Evolutionary conservation across 208 protist genomes (phyloP), one percentile per base, ranked within the genome.

Genomic region (Leishmania lainsoni): DNA sequence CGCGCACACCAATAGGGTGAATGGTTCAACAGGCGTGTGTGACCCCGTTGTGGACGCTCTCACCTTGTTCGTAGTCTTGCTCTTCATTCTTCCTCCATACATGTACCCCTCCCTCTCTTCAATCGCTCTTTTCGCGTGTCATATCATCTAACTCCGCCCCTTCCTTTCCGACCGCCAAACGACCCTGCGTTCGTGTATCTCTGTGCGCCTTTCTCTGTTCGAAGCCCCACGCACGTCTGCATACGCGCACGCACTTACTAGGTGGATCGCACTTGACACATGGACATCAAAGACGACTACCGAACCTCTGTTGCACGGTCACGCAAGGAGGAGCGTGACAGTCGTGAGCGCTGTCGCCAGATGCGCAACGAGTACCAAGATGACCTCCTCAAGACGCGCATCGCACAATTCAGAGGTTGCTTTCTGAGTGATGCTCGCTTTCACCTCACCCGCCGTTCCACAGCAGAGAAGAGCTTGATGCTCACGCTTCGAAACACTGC

Each of bases 331-430:
- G 90, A 93, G 39, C 54, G 78, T 56, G 76, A 86, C 32, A 88
- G 90, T 20, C 79, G 88, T 35, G 82, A 80, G 2, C 68, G 48
- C 12, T 87, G 89, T 26, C 80, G 89, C 17, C 58, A 75, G 22
- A 72, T 87, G 73, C 93, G 93, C 51, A 87, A 88, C 72, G 86
- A 93, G 26, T 91, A 86, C 76, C 89, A 95, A 70, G 81, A 86
- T 42, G 20, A 56, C 0, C 68, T 84, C 8, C 45, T 83, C 10
- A 26, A 35, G n/a, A 79, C 85, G 1, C 84, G 86, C 20, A 32
- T 84, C 52, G 42, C 16, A 5, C 75, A 76, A n/a, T 78, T 77
- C 20, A 75, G 78, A 5, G 75, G 54, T 5, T 82, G 75, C 65
- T 86, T 90, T 29, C 75, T 87, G 1, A 65, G 56, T 16, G 69